Evolutionary conservation across 1,284 basidiomycete species (phyloP), one percentile per base, ranked within the genome.

Genomic region (Austropuccinia psidii): DNA sequence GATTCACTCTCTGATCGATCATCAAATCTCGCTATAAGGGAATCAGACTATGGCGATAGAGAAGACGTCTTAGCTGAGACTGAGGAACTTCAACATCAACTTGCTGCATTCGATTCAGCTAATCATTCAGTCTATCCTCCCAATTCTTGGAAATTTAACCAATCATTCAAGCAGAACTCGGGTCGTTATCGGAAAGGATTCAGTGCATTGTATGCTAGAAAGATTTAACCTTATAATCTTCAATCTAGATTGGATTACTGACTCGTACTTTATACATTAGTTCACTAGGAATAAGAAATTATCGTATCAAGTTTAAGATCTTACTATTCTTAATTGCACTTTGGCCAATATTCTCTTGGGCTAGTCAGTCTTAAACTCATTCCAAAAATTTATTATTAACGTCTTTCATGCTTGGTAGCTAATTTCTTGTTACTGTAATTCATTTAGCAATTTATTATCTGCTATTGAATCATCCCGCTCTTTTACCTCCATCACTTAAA

Each of bases 11-110:
- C 45, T 9, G 19, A 50, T 1, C 19, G 37, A 19, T 24, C 45
- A 41, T 27, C n/a, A 9, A 45, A 45, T 45, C 41, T 13, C 5
- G 24, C 24, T 49, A 17, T 67, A 24, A 39, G 65, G 31, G 49
- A 55, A 13, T 69, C 35, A n/a, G 67, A 69, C 21, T 72, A 72
- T 62, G 69, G 69, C 19, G 69, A 72, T 49, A 43, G 69, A 24
- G 69, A 62, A 31, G 69, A 72, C 43, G 69, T 62, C 47, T 39
- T 62, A n/a, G 68, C 68, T 9, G 67, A 54, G 41, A 55, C 52
- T 37, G 67, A 70, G 33, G 54, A 70, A 60, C 43, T 60, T 17
- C 5, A 55, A 45, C 54, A 45, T 19, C 45, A 66, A 19, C 41
- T 62, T 11, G 35, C 11, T 29, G 3, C 37, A 17, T 43, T 58